These are phyloP conservation scores for Dacryopinax primogenitus DNA, from an alignment of 768 basidiomycete genomes.

Conservation along the genomic window DNA sequence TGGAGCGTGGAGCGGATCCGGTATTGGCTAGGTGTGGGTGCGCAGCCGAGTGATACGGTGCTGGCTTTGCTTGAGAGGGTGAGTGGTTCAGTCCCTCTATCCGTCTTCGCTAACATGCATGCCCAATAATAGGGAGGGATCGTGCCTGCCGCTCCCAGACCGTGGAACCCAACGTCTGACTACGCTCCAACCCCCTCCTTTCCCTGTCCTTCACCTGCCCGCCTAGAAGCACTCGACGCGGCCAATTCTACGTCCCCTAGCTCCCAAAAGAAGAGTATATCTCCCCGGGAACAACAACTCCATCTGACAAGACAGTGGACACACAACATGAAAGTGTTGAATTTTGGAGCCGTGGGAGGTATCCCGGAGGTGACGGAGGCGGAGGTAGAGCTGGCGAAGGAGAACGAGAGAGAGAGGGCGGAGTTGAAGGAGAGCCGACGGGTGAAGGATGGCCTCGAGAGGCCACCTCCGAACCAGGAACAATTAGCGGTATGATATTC, in stretches of 20 bases:
- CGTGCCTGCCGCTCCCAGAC: background rate
- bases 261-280: background rate
- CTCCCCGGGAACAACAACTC: background rate
- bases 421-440: background rate
- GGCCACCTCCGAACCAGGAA: too few relatives aligned
- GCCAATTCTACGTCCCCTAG: background rate
- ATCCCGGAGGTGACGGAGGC: background rate
- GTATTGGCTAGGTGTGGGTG: constrained; percentile 81
- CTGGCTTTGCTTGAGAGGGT: constrained; percentile 69
- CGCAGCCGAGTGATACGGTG: constrained; percentile 65
- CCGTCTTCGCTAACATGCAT: background rate
- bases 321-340: background rate
- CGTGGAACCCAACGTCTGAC: background rate
- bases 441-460: too few relatives aligned
- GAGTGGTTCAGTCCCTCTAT: constrained; percentile 23
- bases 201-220: background rate
- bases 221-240: background rate
- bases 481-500: too few relatives aligned
- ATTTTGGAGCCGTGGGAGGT: background rate
- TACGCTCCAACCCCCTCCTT: background rate
- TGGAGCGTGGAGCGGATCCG: constrained; percentile 87
- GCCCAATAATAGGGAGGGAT: background rate
- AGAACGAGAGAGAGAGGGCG: background rate
- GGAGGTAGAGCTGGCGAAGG: too few relatives aligned
- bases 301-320: background rate